Evolutionary conservation across 768 basidiomycete species (phyloP), one percentile per base, ranked within the genome.

Genomic region (Leucosporidium scottii): DNA sequence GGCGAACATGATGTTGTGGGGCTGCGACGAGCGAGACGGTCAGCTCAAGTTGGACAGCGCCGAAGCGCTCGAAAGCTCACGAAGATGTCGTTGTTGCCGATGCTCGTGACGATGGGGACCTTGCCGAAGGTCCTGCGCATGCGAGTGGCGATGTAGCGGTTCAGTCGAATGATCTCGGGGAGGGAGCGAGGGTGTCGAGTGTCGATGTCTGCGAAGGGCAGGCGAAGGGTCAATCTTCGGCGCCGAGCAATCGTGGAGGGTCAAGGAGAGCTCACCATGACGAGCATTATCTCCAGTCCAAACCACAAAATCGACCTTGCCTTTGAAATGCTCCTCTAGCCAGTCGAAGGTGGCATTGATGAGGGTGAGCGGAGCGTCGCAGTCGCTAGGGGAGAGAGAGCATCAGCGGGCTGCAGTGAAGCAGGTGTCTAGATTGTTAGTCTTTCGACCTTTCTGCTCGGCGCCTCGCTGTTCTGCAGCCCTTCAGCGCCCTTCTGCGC

Each of bases 291-390:
- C 70, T 56, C 25, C 81, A 83, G 73, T 75, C 88, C 89, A 93
- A 47, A 96, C 82, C 39, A 96, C 90, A 76, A 93, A 96, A 76
- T 96, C 92, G 49, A 96, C 83, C 73, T 93, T 85, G 67, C 84
- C 81, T 51, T 86, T 84, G 90, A 90, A 93, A 68, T 89, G 83
- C 72, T 85, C 82, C 61, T 86, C 86, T 63, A 93, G 78, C 80
- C 82, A 90, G 70, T 92, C 87, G 60, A 96, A 82, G 15, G 91
- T 91, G 49, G 84, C 82, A 77, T 96, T 89, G 39, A 87, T 85
- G n/a, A 93, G 83, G 18, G 80, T 79, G 55, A 90, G 79, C 0
- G 92, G 90, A 21, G 91, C 84, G 78, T 96, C 92, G 74, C 92
- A 92, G 25, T 86, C 84, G 55, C 87, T 88, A 74, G 23, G n/a